Conservation (phyloP, 495 filamentous ascomycete genomes). For the Talaromyces thailandensis region DNA sequence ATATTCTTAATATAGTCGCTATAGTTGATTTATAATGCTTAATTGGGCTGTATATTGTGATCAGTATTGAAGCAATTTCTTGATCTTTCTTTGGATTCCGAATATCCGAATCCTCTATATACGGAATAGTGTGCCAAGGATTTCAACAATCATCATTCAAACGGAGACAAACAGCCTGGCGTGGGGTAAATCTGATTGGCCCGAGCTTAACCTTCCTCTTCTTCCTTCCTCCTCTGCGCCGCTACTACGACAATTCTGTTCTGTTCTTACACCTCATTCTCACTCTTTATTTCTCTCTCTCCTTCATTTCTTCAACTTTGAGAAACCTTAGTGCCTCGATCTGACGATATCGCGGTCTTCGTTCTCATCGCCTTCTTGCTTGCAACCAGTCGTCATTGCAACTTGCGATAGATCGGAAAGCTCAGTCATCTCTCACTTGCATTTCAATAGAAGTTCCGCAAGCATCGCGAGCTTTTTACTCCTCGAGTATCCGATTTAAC, state of each 20-base stretch:
- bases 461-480: neutral
- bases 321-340: neutral
- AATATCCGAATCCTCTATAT: too few species aligned
- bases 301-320: neutral
- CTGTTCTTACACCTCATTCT: neutral
- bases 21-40: too few species aligned
- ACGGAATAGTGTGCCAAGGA: too few species aligned
- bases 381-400: neutral
- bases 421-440: neutral
- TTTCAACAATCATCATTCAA: too few species aligned
- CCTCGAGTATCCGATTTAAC: too few species aligned
- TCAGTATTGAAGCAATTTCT: too few species aligned
- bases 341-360: neutral
- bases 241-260: neutral
- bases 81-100: too few species aligned
- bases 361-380: neutral
- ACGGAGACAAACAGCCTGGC: neutral
- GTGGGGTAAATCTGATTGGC: conserved; percentile 1
- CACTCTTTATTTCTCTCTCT: neutral
- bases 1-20: too few species aligned
- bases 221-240: neutral
- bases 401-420: neutral
- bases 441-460: neutral
- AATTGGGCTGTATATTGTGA: too few species aligned
- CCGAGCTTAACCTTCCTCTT: neutral